Evolutionary conservation across 176 grass and related monocot genomes (phyloP), one percentile per base, ranked within the genome.

Genomic region (Oryza officinalis): DNA sequence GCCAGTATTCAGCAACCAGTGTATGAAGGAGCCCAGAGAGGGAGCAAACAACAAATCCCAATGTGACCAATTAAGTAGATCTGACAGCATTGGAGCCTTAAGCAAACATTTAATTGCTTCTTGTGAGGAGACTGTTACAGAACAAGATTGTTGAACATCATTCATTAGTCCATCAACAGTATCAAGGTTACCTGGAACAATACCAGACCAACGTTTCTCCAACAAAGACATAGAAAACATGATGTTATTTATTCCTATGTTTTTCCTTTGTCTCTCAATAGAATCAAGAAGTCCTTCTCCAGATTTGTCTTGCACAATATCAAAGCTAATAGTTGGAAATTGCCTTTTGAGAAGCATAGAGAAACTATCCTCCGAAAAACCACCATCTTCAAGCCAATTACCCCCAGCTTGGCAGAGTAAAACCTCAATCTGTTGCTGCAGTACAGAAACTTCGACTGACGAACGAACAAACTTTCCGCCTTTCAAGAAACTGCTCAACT

Each of bases 71-170:
- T 85, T 81, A 68, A 85, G 77, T 84, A 98, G 81, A 93, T 98
- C 96, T 71, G 96, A 98, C 74, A 98, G 76, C 92, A 98, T 91
- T 82, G 96, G 96, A 76, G 91, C 96, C 76, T 87, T 95, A 20
- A 92, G 84, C 75, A 98, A 92, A 76, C 83, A 93, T 9, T 88
- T 69, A 47, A 92, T 77, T 67, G 87, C 96, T 76, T 93, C 87
- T 74, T 65, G 76, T 85, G 91, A 92, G 44, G 83, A 86, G 82
- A 87, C 85, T 71, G 76, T 80, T 72, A 71, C 76, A 78, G 67
- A 70, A 88, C 66, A 87, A 85, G 79, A 80, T 68, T 95, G 80
- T 71, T 88, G 67, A 75, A 30, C 45, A 57, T 30, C 25, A 25
- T 74, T 71, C 30, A 17, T 79, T n/a, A 46, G 28, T 13, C 32